Evolutionary conservation across 176 grass and related monocot genomes (phyloP), one percentile per base, ranked within the genome.

Genomic region (Elymus sibiricus): DNA sequence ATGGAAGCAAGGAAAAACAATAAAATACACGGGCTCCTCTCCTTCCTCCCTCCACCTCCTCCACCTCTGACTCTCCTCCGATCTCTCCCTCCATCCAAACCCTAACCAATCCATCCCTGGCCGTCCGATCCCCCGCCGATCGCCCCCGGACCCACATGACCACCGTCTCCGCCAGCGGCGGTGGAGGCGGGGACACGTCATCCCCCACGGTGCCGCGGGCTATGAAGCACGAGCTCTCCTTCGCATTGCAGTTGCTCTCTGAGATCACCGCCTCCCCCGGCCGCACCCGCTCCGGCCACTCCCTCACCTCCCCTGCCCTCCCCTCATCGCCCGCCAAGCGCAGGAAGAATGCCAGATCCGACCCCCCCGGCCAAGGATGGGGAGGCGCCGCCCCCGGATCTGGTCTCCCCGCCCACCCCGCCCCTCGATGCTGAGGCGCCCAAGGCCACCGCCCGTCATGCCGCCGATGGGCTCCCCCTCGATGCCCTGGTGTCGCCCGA

Each of bases 141-240:
- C n/a, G n/a, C n/a, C n/a, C n/a, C n/a, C n/a, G n/a, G n/a, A n/a
- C n/a, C n/a, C n/a, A n/a, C n/a, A n/a, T n/a, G n/a, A n/a, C n/a
- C n/a, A n/a, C n/a, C n/a, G n/a, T n/a, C n/a, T n/a, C n/a, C n/a
- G n/a, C n/a, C n/a, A n/a, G n/a, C 6, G 74, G 73, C 11, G 66
- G 66, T 31, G 31, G 3, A 32, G 31, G 37, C 2, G 37, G 37
- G 1, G 35, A 19, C 19, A 19, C 2, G 0, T 24, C 67, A n/a
- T 84, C 42, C 0, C 14, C 83, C 19, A 2, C 83, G 39, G 37
- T 60, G 26, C 83, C 83, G 15, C 89, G 89, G 38, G 78, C 85
- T 65, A 85, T 88, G 82, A 91, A 88, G 86, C 90, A 86, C 21
- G 90, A 91, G 86, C 86, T 91, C 64, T 78, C 90, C 70, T 91